A percentile compares a stretch with the other conserved stretches of the same genome.
These are phyloP conservation scores for Phytophthora tentaculata DNA, from an alignment of 352 stramenopile genomes.

Conservation along the genomic window DNA sequence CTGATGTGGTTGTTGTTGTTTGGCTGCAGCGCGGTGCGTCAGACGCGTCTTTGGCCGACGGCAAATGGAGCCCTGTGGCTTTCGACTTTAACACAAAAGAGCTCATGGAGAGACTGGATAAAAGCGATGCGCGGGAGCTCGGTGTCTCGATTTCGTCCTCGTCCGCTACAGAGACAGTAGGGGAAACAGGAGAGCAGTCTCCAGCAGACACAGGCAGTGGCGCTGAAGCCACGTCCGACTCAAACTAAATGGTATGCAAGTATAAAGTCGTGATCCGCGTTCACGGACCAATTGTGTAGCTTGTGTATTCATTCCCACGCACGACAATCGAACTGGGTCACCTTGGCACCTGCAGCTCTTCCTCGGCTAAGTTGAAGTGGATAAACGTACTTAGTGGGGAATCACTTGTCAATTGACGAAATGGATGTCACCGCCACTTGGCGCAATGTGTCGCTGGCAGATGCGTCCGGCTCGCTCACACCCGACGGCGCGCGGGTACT, in stretches of 20 bases:
- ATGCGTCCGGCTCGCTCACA: slow-evolving; percentile 45
- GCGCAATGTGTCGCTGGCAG: slow-evolving; percentile 46
- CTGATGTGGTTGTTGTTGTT: not conserved
- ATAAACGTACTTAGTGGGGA: slow-evolving; percentile 20
- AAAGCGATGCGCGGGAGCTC: slow-evolving; percentile 58
- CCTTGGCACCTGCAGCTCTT: too few relatives aligned
- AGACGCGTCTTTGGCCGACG: slow-evolving; percentile 24
- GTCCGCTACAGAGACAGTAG: not conserved
- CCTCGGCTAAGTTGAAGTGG: slow-evolving; percentile 22
- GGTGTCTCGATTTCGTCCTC: slow-evolving; percentile 63
- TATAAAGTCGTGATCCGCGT: not conserved
- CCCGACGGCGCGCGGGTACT: slow-evolving; percentile 44
- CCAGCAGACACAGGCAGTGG: not conserved
- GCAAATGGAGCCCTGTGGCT: slow-evolving; percentile 69
- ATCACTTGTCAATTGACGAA: slow-evolving; percentile 4
- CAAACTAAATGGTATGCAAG: slow-evolving; percentile 14
- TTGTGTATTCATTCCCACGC: too few relatives aligned
- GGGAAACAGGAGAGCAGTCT: slow-evolving; percentile 1
- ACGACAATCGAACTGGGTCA: too few relatives aligned
- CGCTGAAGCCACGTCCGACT: not conserved
- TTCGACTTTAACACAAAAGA: slow-evolving; percentile 64
- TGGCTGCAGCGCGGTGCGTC: slow-evolving; percentile 42
- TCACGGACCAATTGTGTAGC: not conserved
- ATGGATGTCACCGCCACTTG: slow-evolving; percentile 50
- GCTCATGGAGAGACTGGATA: slow-evolving; percentile 59